Percentiles rank a stretch among this genome's conserved stretches.
phyloP scores from a whole-genome alignment of 257 asterid species.

The Solanum pennellii region DNA sequence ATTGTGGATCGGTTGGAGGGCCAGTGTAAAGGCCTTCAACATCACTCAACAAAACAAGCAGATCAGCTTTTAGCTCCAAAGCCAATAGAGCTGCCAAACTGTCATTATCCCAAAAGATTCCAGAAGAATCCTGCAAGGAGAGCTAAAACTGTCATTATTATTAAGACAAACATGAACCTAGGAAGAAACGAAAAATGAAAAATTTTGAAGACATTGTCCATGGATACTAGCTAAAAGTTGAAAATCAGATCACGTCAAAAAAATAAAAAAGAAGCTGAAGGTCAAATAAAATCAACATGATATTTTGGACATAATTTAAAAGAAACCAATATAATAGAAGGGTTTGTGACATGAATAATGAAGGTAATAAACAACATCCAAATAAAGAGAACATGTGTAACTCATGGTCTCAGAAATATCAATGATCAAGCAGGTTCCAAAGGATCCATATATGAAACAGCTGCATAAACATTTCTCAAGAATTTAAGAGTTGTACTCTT shows the following conservation, averaged over 20 bases:
- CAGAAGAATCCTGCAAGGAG: conserved; percentile 53
- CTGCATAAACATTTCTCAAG: neutral
- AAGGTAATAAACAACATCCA: neutral
- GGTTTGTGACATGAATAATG: neutral
- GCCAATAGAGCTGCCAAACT: conserved; percentile 76
- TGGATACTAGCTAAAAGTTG: neutral
- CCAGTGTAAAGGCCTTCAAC: conserved; percentile 85
- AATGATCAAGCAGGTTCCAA: neutral
- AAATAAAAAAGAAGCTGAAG: neutral
- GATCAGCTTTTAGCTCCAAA: conserved; percentile 72
- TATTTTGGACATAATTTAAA: neutral
- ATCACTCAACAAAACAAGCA: conserved; percentile 68
- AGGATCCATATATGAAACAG: neutral
- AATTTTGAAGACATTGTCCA: neutral
- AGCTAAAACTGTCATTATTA: neutral
- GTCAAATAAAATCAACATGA: neutral
- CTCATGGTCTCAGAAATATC: neutral
- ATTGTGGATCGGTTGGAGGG: conserved; percentile 72
- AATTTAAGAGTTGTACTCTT: neutral
- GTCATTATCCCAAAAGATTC: conserved; percentile 85
- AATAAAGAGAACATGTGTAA: neutral
- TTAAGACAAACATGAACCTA: neutral
- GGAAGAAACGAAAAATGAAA: neutral
- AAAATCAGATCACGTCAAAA: neutral
- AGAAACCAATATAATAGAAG: neutral